These are phyloP conservation scores for Penicillium sp. DNA, from an alignment of 2,329 filamentous ascomycete genomes.

Conservation along the genomic window DNA sequence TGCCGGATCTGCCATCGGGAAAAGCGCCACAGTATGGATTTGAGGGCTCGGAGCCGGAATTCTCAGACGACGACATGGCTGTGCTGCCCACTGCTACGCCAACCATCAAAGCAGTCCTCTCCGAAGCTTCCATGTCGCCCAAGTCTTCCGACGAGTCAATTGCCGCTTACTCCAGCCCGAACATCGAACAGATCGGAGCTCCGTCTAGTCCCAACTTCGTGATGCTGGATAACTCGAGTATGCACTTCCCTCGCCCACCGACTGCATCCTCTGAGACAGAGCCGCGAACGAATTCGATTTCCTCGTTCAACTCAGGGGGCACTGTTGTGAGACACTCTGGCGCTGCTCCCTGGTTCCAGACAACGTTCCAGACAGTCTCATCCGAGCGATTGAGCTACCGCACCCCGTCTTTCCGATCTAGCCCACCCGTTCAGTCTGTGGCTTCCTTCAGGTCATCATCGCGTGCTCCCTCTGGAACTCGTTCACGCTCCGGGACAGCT, in stretches of 20 bases:
- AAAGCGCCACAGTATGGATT: constrained; percentile 24
- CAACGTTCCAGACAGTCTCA: constrained; percentile 35
- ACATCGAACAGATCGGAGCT: constrained; percentile 39
- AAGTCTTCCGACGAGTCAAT: constrained; percentile 24
- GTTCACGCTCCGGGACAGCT: constrained; percentile 36
- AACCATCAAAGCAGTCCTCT: constrained; percentile 41
- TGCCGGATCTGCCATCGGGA: constrained; percentile 26
- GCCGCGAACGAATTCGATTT: constrained; percentile 41
- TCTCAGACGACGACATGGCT: constrained; percentile 37
- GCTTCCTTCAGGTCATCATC: constrained; percentile 39
- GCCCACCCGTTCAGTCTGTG: constrained; percentile 37
- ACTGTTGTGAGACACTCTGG: constrained; percentile 43
- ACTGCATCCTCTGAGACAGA: constrained; percentile 34
- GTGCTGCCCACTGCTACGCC: constrained; percentile 33
- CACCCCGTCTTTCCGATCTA: constrained; percentile 42
- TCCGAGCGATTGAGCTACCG: constrained; percentile 36
- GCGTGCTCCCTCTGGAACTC: constrained; percentile 29
- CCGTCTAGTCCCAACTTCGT: constrained; percentile 44
- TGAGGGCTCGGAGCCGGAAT: constrained; percentile 26
- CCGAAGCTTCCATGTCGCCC: constrained; percentile 32
- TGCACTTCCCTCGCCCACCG: constrained; percentile 38
- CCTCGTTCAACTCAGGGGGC: constrained; percentile 43
- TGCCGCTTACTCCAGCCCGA: constrained; percentile 42
- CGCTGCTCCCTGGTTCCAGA: constrained; percentile 36
- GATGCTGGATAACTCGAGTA: constrained; percentile 29